Conservation (phyloP, 2,329 filamentous ascomycete genomes). For the Microdochium bolleyi region DNA sequence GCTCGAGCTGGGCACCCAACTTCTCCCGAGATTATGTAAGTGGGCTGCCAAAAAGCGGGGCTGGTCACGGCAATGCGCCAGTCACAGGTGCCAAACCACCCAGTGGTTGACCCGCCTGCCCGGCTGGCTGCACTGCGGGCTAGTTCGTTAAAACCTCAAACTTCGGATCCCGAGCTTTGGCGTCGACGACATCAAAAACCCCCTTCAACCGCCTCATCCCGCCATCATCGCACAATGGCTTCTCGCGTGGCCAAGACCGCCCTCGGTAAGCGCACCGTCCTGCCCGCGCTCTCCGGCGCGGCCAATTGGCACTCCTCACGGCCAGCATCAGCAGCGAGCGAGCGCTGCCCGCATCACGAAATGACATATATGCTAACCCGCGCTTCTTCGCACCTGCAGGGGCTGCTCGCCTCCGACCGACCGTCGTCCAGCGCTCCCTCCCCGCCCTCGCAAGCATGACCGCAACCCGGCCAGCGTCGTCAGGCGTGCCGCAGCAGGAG, state of each 20-base stretch:
- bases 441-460: slow-evolving; percentile 66
- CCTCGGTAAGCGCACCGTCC: slow-evolving; percentile 62
- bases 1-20: neutral
- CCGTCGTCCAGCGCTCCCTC: slow-evolving; percentile 65
- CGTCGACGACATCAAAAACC: slow-evolving; percentile 32
- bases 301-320: slow-evolving; percentile 25
- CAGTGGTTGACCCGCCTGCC: neutral
- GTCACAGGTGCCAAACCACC: neutral
- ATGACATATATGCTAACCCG: slow-evolving; percentile 16
- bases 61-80: neutral
- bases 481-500: slow-evolving; percentile 75
- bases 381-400: slow-evolving; percentile 41
- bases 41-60: neutral
- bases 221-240: slow-evolving; percentile 76
- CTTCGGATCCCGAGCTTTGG: slow-evolving; percentile 24
- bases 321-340: slow-evolving; percentile 3
- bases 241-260: slow-evolving; percentile 94
- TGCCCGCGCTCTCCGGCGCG: slow-evolving; percentile 10
- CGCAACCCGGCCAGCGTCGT: slow-evolving; percentile 63
- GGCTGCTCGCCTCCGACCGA: slow-evolving; percentile 83
- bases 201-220: slow-evolving; percentile 39
- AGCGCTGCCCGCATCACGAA: neutral
- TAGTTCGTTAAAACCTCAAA: slow-evolving; percentile 29
- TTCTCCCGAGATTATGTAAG: neutral
- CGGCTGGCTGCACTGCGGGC: neutral